phyloP scores from a whole-genome alignment of 2,329 filamentous ascomycete genomes.

The Microcyclospora pomicola region DNA sequence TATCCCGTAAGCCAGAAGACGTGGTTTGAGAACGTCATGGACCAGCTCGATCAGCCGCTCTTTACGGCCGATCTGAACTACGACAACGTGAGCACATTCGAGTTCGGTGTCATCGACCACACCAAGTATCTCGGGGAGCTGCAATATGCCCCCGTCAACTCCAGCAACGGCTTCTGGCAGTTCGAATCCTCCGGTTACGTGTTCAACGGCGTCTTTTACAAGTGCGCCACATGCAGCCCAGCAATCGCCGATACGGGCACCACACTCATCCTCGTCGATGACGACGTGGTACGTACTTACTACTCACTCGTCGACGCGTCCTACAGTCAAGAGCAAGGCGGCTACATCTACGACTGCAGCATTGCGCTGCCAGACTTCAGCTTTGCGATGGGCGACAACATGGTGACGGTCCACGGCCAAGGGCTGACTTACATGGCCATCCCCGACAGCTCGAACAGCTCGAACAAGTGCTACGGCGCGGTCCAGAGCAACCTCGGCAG shows the following conservation, averaged over 20 bases:
- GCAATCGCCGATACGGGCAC: constrained; percentile 44
- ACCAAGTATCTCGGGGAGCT: constrained; percentile 50
- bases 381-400: constrained; percentile 43
- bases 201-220: constrained; percentile 40
- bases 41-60: constrained; percentile 47
- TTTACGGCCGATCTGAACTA: constrained; percentile 58
- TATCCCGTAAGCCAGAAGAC: constrained; percentile 50
- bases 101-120: constrained; percentile 58
- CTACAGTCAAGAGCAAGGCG: constrained; percentile 29
- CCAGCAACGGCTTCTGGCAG: constrained; percentile 54
- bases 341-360: constrained; percentile 32
- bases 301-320: constrained; percentile 25
- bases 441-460: constrained; percentile 36
- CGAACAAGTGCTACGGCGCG: constrained; percentile 47
- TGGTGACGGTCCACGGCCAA: constrained; percentile 17
- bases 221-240: constrained; percentile 20
- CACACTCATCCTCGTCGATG: constrained; percentile 47
- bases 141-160: constrained; percentile 48
- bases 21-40: constrained; percentile 58
- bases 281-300: constrained; percentile 29
- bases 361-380: constrained; percentile 30
- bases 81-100: constrained; percentile 46
- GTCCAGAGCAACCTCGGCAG: constrained; percentile 44
- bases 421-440: constrained; percentile 39
- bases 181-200: constrained; percentile 45